phyloP scores from a whole-genome alignment of 257 asterid genomes.

The Linderniella brevidens region DNA sequence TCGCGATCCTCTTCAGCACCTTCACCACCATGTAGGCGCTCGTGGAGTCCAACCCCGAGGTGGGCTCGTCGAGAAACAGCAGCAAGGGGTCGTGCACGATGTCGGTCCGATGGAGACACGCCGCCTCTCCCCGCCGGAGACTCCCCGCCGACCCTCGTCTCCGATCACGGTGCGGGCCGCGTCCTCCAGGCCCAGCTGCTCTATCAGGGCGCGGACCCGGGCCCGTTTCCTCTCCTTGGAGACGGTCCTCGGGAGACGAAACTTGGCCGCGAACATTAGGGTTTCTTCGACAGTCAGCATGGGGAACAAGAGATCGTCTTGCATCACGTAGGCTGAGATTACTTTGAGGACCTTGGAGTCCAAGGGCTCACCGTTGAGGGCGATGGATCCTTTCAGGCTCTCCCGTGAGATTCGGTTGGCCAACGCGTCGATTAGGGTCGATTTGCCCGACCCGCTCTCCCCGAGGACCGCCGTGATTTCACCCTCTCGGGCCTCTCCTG shows the following conservation, averaged over 20 bases:
- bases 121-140: constrained; percentile 34
- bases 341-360: constrained; percentile 22
- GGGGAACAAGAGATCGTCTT: constrained; percentile 25
- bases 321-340: constrained; percentile 39
- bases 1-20: constrained; percentile 27
- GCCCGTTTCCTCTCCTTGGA: constrained; percentile 20
- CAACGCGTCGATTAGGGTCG: constrained; percentile 31
- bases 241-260: constrained; percentile 21
- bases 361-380: constrained; percentile 24
- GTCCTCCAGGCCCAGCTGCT: constrained; percentile 18
- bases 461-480: constrained; percentile 34
- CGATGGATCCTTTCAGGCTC: constrained; percentile 27
- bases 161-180: constrained; percentile 22
- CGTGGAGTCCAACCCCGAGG: constrained; percentile 35
- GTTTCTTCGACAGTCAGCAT: constrained; percentile 40
- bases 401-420: constrained; percentile 25
- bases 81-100: constrained; percentile 33
- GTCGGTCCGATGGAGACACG: constrained; percentile 28
- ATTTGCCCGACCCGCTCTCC: constrained; percentile 35
- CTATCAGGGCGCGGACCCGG: constrained; percentile 25
- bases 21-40: constrained; percentile 31
- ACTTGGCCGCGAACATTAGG: constrained; percentile 24
- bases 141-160: constrained; percentile 27
- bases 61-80: constrained; percentile 32
- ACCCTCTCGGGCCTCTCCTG: constrained; percentile 36